Evolutionary conservation across 129 eudicot species (phyloP).

Genomic region (Helichrysum umbraculigerum): DNA sequence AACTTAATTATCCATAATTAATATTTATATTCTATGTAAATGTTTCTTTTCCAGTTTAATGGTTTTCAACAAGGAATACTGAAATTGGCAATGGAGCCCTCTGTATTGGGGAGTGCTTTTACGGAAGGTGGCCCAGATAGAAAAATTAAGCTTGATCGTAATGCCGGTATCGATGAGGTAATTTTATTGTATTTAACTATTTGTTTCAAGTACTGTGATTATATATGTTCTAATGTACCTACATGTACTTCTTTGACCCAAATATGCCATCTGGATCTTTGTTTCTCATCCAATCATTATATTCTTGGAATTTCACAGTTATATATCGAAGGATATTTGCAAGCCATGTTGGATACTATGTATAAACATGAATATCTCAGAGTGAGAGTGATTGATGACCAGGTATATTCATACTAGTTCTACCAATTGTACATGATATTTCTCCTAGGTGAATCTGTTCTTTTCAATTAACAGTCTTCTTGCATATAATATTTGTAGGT

Average conservation of each 20-base stretch:
- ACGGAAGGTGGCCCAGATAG: constrained; percentile 99
- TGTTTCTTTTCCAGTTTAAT: constrained; percentile 45
- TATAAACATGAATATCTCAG: constrained; percentile 96
- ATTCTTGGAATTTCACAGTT: constrained; percentile 55
- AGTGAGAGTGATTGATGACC: constrained; percentile 91
- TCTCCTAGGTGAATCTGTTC: constrained; percentile 3
- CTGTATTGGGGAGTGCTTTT: constrained; percentile 80
- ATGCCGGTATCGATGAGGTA: constrained; percentile 97
- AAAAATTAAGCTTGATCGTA: constrained; percentile 85
- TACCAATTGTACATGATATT: constrained; percentile 2
- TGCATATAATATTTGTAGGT: constrained; percentile 48
- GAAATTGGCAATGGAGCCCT: constrained; percentile 97
- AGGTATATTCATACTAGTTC: constrained; percentile 47
- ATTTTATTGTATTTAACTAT: constrained; percentile 3
- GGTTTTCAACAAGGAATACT: constrained; percentile 96
- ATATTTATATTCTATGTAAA: constrained; percentile 3
- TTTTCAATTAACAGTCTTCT: constrained; percentile 2
- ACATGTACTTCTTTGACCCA: neutral
- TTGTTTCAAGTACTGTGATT: constrained; percentile 4
- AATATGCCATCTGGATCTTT: neutral
- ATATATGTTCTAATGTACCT: neutral
- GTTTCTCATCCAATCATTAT: neutral
- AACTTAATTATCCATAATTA: neutral
- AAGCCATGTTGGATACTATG: constrained; percentile 94
- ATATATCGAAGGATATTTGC: constrained; percentile 95